Evolutionary conservation across 2,329 filamentous ascomycete species (phyloP).

Genomic region (Meredithiella fracta): DNA sequence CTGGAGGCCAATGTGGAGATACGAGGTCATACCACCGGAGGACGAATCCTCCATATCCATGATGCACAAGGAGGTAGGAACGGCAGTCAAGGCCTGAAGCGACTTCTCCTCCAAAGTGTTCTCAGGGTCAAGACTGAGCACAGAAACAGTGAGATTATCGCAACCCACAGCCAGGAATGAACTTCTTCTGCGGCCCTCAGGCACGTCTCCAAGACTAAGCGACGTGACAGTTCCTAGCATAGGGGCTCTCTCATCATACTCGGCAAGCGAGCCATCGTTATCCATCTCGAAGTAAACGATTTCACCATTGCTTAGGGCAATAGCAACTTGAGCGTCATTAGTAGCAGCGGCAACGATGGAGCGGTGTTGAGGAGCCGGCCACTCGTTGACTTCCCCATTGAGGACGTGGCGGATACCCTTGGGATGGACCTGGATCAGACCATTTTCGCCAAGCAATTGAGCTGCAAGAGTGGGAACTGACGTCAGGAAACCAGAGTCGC

Average conservation of each 20-base stretch:
- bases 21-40: constrained; percentile 72
- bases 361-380: constrained; percentile 81
- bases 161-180: constrained; percentile 92
- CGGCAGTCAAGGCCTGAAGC: constrained; percentile 80
- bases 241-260: constrained; percentile 88
- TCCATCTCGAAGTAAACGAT: constrained; percentile 99
- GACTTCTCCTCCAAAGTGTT: constrained; percentile 85
- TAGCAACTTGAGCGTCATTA: constrained; percentile 82
- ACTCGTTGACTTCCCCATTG: constrained; percentile 68
- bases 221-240: constrained; percentile 93
- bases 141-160: constrained; percentile 88
- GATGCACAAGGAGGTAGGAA: constrained; percentile 75
- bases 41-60: constrained; percentile 93
- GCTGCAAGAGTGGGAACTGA: constrained; percentile 80
- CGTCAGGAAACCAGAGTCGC: constrained; percentile 79
- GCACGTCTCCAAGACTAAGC: constrained; percentile 82
- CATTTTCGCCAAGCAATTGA: constrained; percentile 85
- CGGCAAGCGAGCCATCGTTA: constrained; percentile 70
- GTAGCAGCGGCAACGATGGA: constrained; percentile 90
- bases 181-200: constrained; percentile 74
- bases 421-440: constrained; percentile 87
- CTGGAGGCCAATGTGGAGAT: constrained; percentile 87
- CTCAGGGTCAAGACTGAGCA: constrained; percentile 78
- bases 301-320: constrained; percentile 88
- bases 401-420: constrained; percentile 86